These are phyloP conservation scores for Didymella exigua DNA, from an alignment of 2,329 filamentous ascomycete species.

Conservation along the genomic window DNA sequence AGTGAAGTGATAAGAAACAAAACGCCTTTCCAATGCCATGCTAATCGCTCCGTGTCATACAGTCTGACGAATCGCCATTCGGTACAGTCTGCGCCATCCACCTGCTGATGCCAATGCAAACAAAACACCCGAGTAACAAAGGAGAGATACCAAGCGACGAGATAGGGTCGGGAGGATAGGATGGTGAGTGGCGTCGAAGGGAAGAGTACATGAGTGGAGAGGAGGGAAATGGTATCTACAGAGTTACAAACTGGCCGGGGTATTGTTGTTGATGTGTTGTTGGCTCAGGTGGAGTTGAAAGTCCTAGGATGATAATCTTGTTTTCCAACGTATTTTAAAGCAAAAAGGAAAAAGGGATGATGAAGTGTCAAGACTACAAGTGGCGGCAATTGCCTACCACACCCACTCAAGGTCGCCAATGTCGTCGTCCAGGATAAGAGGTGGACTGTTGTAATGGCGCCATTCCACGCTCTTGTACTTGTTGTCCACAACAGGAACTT, in stretches of 20 bases:
- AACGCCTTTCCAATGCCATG: slow-evolving; percentile 19
- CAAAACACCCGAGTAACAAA: slow-evolving; percentile 38
- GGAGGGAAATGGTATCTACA: slow-evolving; percentile 49
- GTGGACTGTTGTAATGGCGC: slow-evolving; percentile 51
- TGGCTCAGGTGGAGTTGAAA: slow-evolving; percentile 20
- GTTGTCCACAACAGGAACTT: slow-evolving; percentile 45
- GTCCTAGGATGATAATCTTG: slow-evolving; percentile 33
- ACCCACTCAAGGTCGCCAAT: slow-evolving; percentile 90
- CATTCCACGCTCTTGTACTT: slow-evolving; percentile 57
- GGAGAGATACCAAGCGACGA: slow-evolving; percentile 42
- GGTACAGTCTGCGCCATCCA: slow-evolving; percentile 17
- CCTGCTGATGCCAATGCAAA: slow-evolving; percentile 27
- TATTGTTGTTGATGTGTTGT: slow-evolving; percentile 22
- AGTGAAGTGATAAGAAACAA: slow-evolving; percentile 25
- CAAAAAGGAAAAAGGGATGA: slow-evolving; percentile 41
- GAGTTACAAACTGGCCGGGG: slow-evolving; percentile 42
- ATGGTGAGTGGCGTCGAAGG: slow-evolving; percentile 16
- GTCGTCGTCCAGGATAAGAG: slow-evolving; percentile 59
- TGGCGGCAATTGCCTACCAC: slow-evolving; percentile 79
- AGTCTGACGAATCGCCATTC: slow-evolving; percentile 21
- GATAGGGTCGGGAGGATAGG: slow-evolving; percentile 29
- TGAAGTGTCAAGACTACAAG: slow-evolving; percentile 59
- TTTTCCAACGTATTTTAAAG: slow-evolving; percentile 30
- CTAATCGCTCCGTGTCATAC: slow-evolving; percentile 19
- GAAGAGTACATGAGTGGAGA: slow-evolving; percentile 27